Evolutionary conservation across 2,329 filamentous ascomycete genomes (phyloP).

Genomic region (Trichophyton verrucosum): DNA sequence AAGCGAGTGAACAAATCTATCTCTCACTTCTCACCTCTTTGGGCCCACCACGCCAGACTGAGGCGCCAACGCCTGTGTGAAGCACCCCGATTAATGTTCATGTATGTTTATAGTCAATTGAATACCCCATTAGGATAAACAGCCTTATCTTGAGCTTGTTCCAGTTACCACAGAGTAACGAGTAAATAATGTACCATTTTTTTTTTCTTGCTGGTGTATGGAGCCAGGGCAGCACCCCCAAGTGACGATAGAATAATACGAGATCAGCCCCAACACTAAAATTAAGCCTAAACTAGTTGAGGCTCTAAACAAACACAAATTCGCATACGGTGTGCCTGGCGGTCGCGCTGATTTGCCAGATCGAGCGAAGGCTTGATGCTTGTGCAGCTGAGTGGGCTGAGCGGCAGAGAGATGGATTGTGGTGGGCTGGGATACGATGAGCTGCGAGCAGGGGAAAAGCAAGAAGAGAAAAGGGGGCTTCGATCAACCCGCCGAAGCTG

Average conservation of each 20-base stretch:
- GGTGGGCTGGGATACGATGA: neutral
- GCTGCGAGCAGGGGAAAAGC: neutral
- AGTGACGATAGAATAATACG: neutral
- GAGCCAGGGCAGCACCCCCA: neutral
- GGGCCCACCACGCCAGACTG: neutral
- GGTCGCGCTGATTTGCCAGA: neutral
- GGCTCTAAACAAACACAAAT: neutral
- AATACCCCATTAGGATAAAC: neutral
- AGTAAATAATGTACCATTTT: no score
- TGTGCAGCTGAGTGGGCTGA: neutral
- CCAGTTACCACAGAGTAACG: no score
- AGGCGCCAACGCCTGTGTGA: no score
- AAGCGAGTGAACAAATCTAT: constrained; percentile 12
- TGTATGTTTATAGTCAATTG: neutral
- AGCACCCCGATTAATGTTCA: neutral
- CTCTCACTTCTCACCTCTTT: neutral
- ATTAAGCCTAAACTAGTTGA: neutral
- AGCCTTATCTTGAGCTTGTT: neutral
- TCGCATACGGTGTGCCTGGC: neutral
- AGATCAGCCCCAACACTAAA: neutral
- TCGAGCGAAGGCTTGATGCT: neutral
- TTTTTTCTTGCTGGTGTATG: neutral
- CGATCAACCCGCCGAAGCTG: neutral
- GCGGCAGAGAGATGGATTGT: neutral
- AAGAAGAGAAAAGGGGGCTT: neutral